phyloP scores from a whole-genome alignment of 306 rosid species.

The Ormosia emarginata region DNA sequence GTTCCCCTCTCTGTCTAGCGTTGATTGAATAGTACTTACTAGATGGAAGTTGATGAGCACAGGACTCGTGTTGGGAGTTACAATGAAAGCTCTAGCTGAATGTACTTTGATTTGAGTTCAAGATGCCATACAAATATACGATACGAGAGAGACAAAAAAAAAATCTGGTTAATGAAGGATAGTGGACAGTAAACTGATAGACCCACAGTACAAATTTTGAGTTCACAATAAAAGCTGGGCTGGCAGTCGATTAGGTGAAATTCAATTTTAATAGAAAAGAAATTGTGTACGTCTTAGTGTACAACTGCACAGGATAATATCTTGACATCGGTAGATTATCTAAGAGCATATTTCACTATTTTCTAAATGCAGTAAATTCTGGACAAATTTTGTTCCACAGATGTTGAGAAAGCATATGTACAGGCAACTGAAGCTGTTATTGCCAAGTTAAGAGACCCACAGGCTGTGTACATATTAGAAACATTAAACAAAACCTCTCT shows the following conservation, averaged over 20 bases:
- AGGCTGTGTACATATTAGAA: constrained; percentile 56
- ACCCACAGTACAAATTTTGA: not conserved
- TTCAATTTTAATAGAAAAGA: not conserved
- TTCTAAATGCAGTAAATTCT: constrained; percentile 10
- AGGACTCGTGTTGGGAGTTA: not conserved
- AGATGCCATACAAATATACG: not conserved
- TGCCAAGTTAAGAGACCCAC: constrained; percentile 66
- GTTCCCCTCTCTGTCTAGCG: not conserved
- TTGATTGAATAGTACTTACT: constrained; percentile 7
- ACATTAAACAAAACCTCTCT: constrained; percentile 29
- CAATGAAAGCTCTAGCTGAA: constrained; percentile 16
- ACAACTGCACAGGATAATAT: not conserved
- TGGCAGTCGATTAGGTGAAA: not conserved
- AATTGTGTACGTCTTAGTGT: not conserved
- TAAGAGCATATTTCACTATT: constrained; percentile 1
- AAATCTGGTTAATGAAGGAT: not conserved
- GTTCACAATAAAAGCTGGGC: not conserved
- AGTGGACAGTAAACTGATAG: constrained; percentile 1
- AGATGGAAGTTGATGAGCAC: not conserved
- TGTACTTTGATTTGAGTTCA: not conserved
- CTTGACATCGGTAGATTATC: not conserved
- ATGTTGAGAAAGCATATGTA: constrained; percentile 48
- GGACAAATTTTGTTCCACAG: constrained; percentile 40
- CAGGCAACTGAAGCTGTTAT: constrained; percentile 56
- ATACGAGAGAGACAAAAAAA: not conserved